Base-by-base conservation (phyloP, 2,329 filamentous ascomycete species). In the Nemania sp. region DNA sequence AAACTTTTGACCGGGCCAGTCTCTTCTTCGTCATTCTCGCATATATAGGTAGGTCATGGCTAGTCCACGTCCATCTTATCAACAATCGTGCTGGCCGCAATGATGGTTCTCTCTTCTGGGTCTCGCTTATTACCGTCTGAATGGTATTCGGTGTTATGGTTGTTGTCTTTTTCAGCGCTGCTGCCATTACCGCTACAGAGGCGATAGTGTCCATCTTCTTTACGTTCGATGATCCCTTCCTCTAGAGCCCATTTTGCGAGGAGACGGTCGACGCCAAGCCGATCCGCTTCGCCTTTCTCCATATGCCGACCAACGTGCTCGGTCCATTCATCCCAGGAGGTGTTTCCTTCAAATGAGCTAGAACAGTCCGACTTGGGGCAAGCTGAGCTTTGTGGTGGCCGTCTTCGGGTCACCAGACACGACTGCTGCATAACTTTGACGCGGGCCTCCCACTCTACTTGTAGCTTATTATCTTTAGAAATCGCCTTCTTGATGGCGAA, bases 301-400 rank as follows among this genome's bases (percentile, higher is more conserved):
- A 96, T 88, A 69, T 97, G 93, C 41, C 88, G 80, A 1, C 92
- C 92, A 1, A 97, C 87, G 69, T 97, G 93, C 69, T 97, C 93
- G 55, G 94, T 94, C 74, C 91, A 89, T 62, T 91, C 86, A 52
- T 96, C 90, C 93, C 93, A 97, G 7, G 87, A 88, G 2, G 80
- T 81, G 1, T 79, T 74, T 0, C 90, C 91, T 51, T 84, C 79
- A 65, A 96, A 97, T 0, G 78, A 72, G 44, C 80, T 80, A 9
- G 80, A 75, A 67, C 93, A 97, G 62, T 90, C 90, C 0, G 79
- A 75, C 62, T 84, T 85, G 0, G 84, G 84, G 60, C 89, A 92
- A 0, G 87, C 80, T 41, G 90, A 91, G 26, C 79, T 76, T 53
- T 84, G 80, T 0, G 93, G 93, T 0, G 90, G 82, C 22, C 80